Base-by-base conservation (phyloP, 106 monocot genomes). In the Acorus calamus region DNA sequence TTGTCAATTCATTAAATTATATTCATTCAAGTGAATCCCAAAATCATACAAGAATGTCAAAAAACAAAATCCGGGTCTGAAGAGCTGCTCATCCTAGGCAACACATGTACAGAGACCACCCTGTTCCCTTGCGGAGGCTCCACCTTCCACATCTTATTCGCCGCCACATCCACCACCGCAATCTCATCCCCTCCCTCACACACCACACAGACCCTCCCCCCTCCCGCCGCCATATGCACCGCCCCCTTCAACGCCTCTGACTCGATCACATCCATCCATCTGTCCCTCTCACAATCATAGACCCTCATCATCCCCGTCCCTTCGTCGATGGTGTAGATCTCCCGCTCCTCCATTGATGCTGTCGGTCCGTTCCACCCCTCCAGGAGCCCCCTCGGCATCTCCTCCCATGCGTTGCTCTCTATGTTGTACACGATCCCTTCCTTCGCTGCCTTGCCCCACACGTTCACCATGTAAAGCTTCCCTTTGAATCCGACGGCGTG, bases 311-410 rank as follows among this genome's bases (percentile, higher is more conserved):
- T 65, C 44, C 89, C 89, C 47, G 50, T 59, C 58, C 6, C 66
- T 60, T 79, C 85, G 56, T 86, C 85, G 53, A 69, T 74, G 10
- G 68, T 74, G 69, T 77, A 89, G 43, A 85, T 83, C 13, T 50
- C 71, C 4, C 44, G 67, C n/a, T 28, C 67, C 9, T 13, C 56
- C 14, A 53, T 57, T 2, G 74, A 63, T 3, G 77, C 72, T 4
- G 80, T 85, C 10, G 88, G 88, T 4, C 93, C 93, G 10, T 11
- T 81, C 93, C 93, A 93, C 0, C 93, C 93, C 12, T 72, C 14
- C 0, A 82, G 65, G 74, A 93, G 46, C 3, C 85, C 88, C 8
- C 49, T 3, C 6, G 93, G 93, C 93, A 93, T 93, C 10, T 73
- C 74, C 57, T 68, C 83, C 93, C 93, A 93, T 12, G 57, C 5